These are phyloP conservation scores for Quercus cerris DNA, from an alignment of 306 rosid genomes.

Conservation along the genomic window DNA sequence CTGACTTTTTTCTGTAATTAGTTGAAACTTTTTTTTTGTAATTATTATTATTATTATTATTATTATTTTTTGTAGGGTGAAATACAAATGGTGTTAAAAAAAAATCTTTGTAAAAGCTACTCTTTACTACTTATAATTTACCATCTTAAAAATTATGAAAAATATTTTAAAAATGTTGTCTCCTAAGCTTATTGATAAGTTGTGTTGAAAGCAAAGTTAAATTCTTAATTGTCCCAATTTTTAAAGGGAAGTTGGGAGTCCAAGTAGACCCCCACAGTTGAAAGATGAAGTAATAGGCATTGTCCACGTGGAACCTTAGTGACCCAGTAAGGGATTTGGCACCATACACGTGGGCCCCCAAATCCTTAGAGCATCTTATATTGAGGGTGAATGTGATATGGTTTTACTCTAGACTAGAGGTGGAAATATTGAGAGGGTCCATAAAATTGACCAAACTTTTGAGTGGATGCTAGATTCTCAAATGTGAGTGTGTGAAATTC, in stretches of 20 bases:
- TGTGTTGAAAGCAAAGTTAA: not conserved
- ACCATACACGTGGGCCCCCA: slow-evolving; percentile 36
- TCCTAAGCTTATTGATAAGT: too few species aligned
- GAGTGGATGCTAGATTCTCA: not conserved
- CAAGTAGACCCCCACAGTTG: not conserved
- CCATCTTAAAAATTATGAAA: too few species aligned
- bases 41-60: too few species aligned
- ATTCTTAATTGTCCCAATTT: not conserved
- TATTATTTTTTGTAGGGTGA: too few species aligned
- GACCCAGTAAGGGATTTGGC: slow-evolving; percentile 25
- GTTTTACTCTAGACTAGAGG: not conserved
- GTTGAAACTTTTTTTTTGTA: too few species aligned
- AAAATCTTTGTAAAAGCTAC: too few species aligned
- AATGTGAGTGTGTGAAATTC: slow-evolving; percentile 3
- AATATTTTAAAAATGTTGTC: too few species aligned
- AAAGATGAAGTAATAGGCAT: slow-evolving; percentile 20
- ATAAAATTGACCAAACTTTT: not conserved
- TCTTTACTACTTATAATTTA: too few species aligned
- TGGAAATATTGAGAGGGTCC: not conserved
- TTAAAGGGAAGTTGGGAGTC: not conserved
- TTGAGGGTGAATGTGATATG: not conserved
- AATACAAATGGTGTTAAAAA: too few species aligned
- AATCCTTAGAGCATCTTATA: not conserved
- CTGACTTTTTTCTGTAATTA: too few species aligned
- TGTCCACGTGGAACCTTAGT: slow-evolving; percentile 37